Percentiles rank a stretch among this genome's conserved stretches.
phyloP scores from a whole-genome alignment of 164 flowering plant genomes.

The Magnolia changhungtana region DNA sequence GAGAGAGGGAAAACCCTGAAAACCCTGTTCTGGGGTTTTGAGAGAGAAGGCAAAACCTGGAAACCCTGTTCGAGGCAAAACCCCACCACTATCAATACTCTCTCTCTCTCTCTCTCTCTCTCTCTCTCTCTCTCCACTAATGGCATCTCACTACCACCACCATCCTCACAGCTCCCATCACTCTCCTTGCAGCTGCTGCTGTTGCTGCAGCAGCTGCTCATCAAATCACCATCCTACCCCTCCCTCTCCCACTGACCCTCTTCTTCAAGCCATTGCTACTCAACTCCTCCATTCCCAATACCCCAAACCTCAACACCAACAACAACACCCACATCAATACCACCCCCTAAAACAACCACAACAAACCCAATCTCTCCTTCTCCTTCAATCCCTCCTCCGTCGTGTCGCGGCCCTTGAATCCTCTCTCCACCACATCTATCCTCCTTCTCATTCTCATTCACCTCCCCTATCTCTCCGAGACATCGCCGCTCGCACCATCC shows the following conservation, averaged over 20 bases:
- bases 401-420: slow-evolving; percentile 23
- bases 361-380: slow-evolving; percentile 25
- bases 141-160: slow-evolving; percentile 52
- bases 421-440: slow-evolving; percentile 8
- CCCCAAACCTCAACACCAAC: slow-evolving; percentile 15
- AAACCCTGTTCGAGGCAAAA: no score
- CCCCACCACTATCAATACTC: not conserved
- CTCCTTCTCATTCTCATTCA: not conserved
- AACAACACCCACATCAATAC: slow-evolving; percentile 5
- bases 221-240: slow-evolving; percentile 13
- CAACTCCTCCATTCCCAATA: slow-evolving; percentile 35
- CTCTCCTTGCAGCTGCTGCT: slow-evolving; percentile 15
- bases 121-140: slow-evolving; percentile 17
- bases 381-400: slow-evolving; percentile 56
- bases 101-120: not conserved
- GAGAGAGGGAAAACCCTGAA: no score
- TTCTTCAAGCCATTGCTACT: slow-evolving; percentile 37
- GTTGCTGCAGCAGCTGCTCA: slow-evolving; percentile 19
- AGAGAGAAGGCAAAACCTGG: no score
- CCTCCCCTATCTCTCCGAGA: slow-evolving; percentile 47
- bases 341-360: slow-evolving; percentile 12
- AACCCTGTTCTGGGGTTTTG: no score
- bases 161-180: slow-evolving; percentile 22
- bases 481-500: slow-evolving; percentile 74
- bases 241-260: slow-evolving; percentile 28